These are phyloP conservation scores for Plantago elongata DNA, from an alignment of 257 asterid species.

Conservation along the genomic window DNA sequence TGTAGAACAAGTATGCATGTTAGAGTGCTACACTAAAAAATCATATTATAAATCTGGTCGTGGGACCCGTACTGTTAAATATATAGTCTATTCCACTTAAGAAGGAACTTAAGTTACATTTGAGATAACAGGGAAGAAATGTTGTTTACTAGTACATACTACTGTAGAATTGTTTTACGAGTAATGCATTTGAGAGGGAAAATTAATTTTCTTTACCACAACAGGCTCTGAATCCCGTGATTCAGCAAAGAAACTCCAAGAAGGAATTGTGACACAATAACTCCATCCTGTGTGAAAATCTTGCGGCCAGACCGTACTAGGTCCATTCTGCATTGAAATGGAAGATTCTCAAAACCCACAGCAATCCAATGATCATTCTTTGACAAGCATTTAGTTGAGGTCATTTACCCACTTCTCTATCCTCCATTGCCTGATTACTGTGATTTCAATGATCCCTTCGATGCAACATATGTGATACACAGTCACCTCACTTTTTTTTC, in stretches of 20 bases:
- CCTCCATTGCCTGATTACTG: background rate
- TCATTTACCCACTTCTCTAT: background rate
- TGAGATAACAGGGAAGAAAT: background rate
- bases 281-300: slow-evolving; percentile 70
- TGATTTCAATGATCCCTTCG: background rate
- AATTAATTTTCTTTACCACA: slow-evolving; percentile 41
- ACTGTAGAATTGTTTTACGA: background rate
- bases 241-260: slow-evolving; percentile 51
- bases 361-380: background rate
- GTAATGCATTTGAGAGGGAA: slow-evolving; percentile 6
- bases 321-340: slow-evolving; percentile 48
- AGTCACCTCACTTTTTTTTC: background rate
- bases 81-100: background rate
- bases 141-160: no score
- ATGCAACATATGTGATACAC: background rate
- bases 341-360: slow-evolving; percentile 9
- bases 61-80: background rate
- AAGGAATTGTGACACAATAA: slow-evolving; percentile 65
- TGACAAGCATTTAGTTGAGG: background rate
- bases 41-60: background rate
- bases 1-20: slow-evolving; percentile 29
- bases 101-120: background rate
- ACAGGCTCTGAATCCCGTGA: slow-evolving; percentile 48
- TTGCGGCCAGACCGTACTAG: slow-evolving; percentile 57
- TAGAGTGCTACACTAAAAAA: slow-evolving; percentile 16